phyloP scores from a whole-genome alignment of 2,329 filamentous ascomycete species.

The Ceratocystis diversiconidia region DNA sequence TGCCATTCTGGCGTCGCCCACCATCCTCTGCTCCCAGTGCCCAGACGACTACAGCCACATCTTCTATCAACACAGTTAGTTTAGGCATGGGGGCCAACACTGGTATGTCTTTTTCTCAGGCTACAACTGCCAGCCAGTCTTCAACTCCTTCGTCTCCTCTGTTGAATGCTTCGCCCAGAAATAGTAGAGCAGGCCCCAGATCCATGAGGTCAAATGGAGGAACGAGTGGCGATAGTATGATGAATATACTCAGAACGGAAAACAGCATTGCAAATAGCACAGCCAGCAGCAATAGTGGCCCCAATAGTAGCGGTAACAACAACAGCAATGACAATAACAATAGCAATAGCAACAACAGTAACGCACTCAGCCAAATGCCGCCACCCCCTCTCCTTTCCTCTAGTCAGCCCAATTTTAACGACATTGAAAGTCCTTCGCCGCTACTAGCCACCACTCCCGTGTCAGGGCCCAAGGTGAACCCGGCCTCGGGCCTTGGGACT shows the following conservation, averaged over 20 bases:
- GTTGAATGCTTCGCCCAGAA: slow-evolving; percentile 21
- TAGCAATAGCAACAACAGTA: background rate
- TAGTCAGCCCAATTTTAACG: slow-evolving; percentile 20
- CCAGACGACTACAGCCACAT: background rate
- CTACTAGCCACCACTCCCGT: slow-evolving; percentile 6
- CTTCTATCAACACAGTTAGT: slow-evolving; percentile 16
- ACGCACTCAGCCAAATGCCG: slow-evolving; percentile 7
- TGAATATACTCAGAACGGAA: background rate
- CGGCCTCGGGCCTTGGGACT: background rate
- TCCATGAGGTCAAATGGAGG: slow-evolving; percentile 5
- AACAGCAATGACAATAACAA: background rate
- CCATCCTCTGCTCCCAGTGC: background rate
- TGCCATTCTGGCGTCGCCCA: slow-evolving; percentile 6
- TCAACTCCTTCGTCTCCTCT: slow-evolving; percentile 22
- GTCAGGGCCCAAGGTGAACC: background rate
- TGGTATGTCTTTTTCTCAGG: slow-evolving; percentile 29
- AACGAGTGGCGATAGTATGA: background rate
- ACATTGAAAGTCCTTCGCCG: slow-evolving; percentile 21
- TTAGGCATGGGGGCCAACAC: slow-evolving; percentile 11
- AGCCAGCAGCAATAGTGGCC: background rate
- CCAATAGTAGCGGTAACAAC: background rate
- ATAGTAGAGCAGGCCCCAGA: background rate
- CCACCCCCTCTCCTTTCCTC: slow-evolving; percentile 16
- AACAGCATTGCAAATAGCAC: background rate
- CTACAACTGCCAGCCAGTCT: slow-evolving; percentile 29